Percentiles rank a stretch among this genome's conserved stretches.
Conservation (phyloP, 495 filamentous ascomycete genomes). For the Penicillium angulare region DNA sequence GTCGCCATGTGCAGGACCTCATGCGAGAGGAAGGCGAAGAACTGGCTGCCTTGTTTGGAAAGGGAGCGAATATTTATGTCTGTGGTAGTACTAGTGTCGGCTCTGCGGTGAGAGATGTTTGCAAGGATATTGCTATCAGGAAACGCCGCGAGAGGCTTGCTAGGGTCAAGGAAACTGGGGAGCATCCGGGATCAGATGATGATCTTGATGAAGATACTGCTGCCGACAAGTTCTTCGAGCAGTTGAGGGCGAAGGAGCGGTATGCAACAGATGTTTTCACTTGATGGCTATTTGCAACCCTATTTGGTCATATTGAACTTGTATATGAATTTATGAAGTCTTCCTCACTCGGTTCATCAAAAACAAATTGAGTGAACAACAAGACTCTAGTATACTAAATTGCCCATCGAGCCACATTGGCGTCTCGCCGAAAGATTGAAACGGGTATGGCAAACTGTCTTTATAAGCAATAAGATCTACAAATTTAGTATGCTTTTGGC, state of each 20-base stretch:
- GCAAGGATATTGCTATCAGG: slow-evolving; percentile 48
- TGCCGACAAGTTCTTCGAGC: slow-evolving; percentile 54
- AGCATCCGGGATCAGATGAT: slow-evolving; percentile 25
- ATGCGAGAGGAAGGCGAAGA: slow-evolving; percentile 53
- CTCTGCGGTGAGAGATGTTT: slow-evolving; percentile 54
- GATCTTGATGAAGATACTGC: slow-evolving; percentile 42
- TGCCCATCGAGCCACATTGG: too few species aligned
- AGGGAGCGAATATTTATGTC: slow-evolving; percentile 63
- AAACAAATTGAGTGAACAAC: too few species aligned
- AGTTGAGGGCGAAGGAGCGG: slow-evolving; percentile 53
- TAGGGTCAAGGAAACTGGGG: slow-evolving; percentile 27
- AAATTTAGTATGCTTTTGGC: too few species aligned
- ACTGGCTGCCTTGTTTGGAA: slow-evolving; percentile 50
- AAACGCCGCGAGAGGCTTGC: slow-evolving; percentile 42
- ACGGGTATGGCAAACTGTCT: too few species aligned
- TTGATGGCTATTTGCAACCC: too few species aligned
- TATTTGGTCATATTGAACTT: too few species aligned
- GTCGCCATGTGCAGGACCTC: slow-evolving; percentile 62
- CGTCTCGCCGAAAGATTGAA: too few species aligned
- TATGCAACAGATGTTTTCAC: slow-evolving; percentile 70
- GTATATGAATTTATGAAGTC: too few species aligned
- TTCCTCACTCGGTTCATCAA: too few species aligned
- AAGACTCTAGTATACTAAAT: too few species aligned
- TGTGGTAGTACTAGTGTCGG: slow-evolving; percentile 65
- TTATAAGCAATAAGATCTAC: too few species aligned